Percentiles rank a stretch among this genome's conserved stretches.
These are phyloP conservation scores for Sphaerobolus stellatus DNA, from an alignment of 1,284 basidiomycete species.

Conservation along the genomic window DNA sequence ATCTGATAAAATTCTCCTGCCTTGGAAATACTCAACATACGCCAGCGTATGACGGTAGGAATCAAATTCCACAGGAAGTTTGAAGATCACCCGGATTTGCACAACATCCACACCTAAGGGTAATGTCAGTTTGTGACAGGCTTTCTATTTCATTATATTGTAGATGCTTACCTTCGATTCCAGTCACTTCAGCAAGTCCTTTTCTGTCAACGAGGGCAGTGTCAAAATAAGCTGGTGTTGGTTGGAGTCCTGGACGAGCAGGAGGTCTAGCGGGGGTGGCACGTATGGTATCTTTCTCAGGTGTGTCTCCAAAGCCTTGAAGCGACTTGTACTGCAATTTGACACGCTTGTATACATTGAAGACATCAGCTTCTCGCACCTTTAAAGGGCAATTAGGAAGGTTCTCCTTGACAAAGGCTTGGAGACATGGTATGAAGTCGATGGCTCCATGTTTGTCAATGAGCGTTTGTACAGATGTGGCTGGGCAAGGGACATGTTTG, in stretches of 20 bases:
- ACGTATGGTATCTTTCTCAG: neutral
- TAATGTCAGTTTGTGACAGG: neutral
- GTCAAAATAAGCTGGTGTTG: neutral
- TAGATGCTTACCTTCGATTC: neutral
- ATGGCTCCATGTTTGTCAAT: neutral
- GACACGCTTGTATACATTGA: neutral
- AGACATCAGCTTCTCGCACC: neutral
- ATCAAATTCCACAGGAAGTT: neutral
- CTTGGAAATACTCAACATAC: constrained; percentile 28
- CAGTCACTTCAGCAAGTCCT: neutral
- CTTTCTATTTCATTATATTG: neutral
- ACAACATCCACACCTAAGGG: constrained; percentile 1
- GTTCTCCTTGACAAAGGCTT: neutral
- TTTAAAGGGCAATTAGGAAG: neutral
- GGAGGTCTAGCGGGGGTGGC: neutral
- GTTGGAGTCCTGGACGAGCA: too few relatives aligned
- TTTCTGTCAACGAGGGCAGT: neutral
- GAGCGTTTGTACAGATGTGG: neutral
- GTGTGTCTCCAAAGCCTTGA: neutral
- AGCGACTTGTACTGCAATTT: neutral
- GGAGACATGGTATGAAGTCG: neutral
- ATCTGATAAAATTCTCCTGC: neutral
- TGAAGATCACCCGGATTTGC: constrained; percentile 8
- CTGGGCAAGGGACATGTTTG: neutral
- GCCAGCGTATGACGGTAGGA: constrained; percentile 15